Conservation (phyloP, 1,284 basidiomycete species). For the Melampsora americana region DNA sequence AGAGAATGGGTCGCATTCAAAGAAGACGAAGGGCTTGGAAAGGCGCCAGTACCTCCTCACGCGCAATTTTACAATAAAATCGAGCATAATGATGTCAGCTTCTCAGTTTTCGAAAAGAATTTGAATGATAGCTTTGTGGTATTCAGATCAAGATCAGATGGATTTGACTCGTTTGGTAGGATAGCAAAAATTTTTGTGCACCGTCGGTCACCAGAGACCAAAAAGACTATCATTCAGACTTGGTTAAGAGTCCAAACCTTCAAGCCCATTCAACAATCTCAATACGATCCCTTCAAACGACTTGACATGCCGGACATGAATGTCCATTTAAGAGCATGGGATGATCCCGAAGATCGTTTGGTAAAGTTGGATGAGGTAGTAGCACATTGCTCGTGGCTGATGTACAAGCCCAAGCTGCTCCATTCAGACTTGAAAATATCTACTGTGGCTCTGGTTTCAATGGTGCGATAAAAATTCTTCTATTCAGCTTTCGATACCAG, state of each 20-base stretch:
- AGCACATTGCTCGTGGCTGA: slow-evolving; percentile 1
- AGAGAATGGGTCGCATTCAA: no score
- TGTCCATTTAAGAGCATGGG: background rate
- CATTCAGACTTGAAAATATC: background rate
- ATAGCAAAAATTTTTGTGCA: background rate
- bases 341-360: background rate
- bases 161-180: background rate
- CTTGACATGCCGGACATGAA: background rate
- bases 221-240: background rate
- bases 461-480: background rate
- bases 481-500: no score
- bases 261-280: background rate
- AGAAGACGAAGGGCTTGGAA: background rate
- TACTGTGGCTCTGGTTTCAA: background rate
- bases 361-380: background rate
- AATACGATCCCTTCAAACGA: background rate
- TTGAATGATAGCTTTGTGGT: background rate
- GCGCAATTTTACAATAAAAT: background rate
- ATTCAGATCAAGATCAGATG: background rate
- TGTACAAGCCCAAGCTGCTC: background rate
- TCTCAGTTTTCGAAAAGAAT: background rate
- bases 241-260: background rate
- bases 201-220: background rate
- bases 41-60: background rate
- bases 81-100: background rate